Evolutionary conservation across 768 basidiomycete species (phyloP).

Genomic region (Gautieria morchelliformis): DNA sequence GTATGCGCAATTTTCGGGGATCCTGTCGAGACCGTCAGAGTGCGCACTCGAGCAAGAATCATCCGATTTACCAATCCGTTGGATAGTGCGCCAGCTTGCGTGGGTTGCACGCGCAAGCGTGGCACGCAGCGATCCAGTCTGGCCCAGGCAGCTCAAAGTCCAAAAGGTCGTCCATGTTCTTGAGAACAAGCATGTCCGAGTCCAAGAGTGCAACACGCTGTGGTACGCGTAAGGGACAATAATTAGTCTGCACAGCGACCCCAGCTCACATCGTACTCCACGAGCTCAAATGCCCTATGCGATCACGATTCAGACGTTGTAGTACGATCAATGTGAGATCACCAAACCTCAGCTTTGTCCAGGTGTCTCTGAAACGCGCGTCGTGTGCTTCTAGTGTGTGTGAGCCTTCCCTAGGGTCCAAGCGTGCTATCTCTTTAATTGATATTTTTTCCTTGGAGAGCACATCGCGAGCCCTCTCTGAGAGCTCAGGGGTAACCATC

Average conservation of each 20-base stretch:
- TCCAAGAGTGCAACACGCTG: constrained; percentile 77
- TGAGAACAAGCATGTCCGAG: constrained; percentile 77
- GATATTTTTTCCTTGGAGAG: constrained; percentile 45
- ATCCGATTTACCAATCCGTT: constrained; percentile 54
- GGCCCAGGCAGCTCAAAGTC: constrained; percentile 35
- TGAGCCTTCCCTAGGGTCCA: constrained; percentile 40
- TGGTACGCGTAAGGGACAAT: constrained; percentile 25
- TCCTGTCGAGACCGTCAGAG: constrained; percentile 39
- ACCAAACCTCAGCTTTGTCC: constrained; percentile 40
- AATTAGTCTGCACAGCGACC: not conserved
- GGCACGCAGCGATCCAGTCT: constrained; percentile 79
- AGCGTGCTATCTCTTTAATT: constrained; percentile 47
- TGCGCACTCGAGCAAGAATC: not conserved
- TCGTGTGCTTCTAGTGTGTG: constrained; percentile 29
- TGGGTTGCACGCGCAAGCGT: constrained; percentile 94
- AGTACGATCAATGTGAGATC: not conserved
- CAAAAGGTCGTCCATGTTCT: constrained; percentile 75
- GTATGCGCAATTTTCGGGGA: constrained; percentile 86
- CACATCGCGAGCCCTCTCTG: constrained; percentile 37
- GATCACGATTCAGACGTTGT: not conserved
- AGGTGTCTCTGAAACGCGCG: constrained; percentile 48
- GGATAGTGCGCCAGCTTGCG: constrained; percentile 80
- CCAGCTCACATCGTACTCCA: constrained; percentile 50
- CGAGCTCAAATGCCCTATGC: constrained; percentile 53
- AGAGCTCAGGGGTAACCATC: constrained; percentile 57